Evolutionary conservation across 1,139 yeast genomes (phyloP).

Genomic region (Candida sp.): DNA sequence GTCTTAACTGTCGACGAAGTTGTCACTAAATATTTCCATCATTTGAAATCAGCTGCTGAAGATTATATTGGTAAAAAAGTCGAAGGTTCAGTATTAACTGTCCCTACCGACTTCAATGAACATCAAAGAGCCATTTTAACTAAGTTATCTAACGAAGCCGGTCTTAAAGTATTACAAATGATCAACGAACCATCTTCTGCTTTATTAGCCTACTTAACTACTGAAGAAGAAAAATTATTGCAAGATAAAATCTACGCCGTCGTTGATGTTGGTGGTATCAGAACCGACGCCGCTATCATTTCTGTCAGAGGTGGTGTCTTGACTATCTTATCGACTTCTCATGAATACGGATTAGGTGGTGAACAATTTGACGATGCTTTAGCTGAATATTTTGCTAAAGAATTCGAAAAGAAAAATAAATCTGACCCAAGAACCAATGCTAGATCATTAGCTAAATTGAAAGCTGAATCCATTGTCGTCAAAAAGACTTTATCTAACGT

Average conservation of each 20-base stretch:
- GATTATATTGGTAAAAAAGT: slow-evolving; percentile 84
- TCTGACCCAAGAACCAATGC: slow-evolving; percentile 78
- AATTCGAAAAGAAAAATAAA: slow-evolving; percentile 85
- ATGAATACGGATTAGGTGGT: slow-evolving; percentile 86
- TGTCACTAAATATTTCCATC: slow-evolving; percentile 77
- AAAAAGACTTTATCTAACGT: slow-evolving; percentile 94
- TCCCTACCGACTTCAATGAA: slow-evolving; percentile 85
- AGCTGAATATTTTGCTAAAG: slow-evolving; percentile 84
- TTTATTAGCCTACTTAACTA: slow-evolving; percentile 67
- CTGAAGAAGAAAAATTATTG: slow-evolving; percentile 51
- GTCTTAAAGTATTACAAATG: slow-evolving; percentile 78
- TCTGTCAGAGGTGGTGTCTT: slow-evolving; percentile 92
- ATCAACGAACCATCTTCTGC: slow-evolving; percentile 96
- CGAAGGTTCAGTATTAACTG: slow-evolving; percentile 83
- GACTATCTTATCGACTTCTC: slow-evolving; percentile 85
- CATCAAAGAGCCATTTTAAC: slow-evolving; percentile 66
- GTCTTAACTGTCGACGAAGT: slow-evolving; percentile 71
- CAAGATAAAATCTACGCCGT: slow-evolving; percentile 85
- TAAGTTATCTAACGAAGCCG: slow-evolving; percentile 66
- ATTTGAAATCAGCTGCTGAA: slow-evolving; percentile 84
- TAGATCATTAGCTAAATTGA: slow-evolving; percentile 86
- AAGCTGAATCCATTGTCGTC: slow-evolving; percentile 78
- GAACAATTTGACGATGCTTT: slow-evolving; percentile 77
- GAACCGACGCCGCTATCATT: slow-evolving; percentile 95
- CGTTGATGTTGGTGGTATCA: slow-evolving; percentile 95